Evolutionary conservation across 768 basidiomycete species (phyloP).

Genomic region (Kockovaella imperatae): DNA sequence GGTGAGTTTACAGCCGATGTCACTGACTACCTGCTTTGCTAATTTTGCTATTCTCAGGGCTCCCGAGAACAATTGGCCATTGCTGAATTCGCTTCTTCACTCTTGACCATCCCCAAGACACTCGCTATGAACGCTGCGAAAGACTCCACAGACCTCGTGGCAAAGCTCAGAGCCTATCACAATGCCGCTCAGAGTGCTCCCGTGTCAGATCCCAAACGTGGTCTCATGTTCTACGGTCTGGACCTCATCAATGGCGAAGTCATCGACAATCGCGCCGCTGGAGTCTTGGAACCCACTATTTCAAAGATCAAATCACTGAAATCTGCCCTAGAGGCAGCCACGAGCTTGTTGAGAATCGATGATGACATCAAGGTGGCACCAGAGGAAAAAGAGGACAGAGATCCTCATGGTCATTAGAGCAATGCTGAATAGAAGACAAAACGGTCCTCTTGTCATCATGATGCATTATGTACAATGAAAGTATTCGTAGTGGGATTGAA

Average conservation of each 20-base stretch:
- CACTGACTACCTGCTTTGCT: background rate
- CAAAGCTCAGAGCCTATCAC: slow-evolving; percentile 93
- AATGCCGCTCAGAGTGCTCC: slow-evolving; percentile 92
- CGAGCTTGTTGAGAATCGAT: slow-evolving; percentile 87
- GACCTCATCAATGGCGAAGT: slow-evolving; percentile 92
- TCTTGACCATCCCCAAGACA: slow-evolving; percentile 91
- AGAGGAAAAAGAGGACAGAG: slow-evolving; percentile 39
- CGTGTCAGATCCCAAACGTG: slow-evolving; percentile 82
- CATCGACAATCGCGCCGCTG: slow-evolving; percentile 85
- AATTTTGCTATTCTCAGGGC: slow-evolving; percentile 53
- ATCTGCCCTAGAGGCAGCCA: slow-evolving; percentile 82
- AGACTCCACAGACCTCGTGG: slow-evolving; percentile 93
- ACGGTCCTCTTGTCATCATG: no score
- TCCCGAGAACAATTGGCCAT: slow-evolving; percentile 97
- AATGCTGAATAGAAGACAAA: background rate
- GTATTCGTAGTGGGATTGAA: background rate
- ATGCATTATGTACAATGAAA: background rate
- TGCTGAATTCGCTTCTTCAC: slow-evolving; percentile 91
- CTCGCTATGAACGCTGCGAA: slow-evolving; percentile 97
- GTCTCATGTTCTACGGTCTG: slow-evolving; percentile 80
- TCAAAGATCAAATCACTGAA: slow-evolving; percentile 96
- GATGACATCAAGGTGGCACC: slow-evolving; percentile 47
- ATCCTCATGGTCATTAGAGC: slow-evolving; percentile 43
- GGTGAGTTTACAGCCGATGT: slow-evolving; percentile 50
- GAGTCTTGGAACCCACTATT: slow-evolving; percentile 91